Conservation (phyloP, 495 filamentous ascomycete species). For the Neurospora cerealis region DNA sequence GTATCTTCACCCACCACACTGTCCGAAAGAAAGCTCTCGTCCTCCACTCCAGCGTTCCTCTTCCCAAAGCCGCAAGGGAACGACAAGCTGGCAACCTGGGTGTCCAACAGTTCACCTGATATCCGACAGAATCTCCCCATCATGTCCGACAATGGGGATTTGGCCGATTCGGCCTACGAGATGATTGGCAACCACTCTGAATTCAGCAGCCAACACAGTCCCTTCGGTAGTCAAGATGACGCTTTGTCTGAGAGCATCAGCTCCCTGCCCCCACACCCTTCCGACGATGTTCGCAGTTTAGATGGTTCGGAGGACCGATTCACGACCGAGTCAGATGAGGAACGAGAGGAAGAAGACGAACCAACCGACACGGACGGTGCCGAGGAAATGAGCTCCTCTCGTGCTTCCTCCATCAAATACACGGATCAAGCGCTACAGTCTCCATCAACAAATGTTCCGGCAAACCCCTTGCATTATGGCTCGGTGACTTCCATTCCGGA, state of each 20-base stretch:
- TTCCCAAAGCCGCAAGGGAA: slow-evolving; percentile 41
- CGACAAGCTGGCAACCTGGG: slow-evolving; percentile 40
- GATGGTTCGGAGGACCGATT: slow-evolving; percentile 37
- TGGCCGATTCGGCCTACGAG: slow-evolving; percentile 49
- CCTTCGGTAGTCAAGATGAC: slow-evolving; percentile 30
- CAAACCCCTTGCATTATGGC: slow-evolving; percentile 26
- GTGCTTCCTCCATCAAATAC: slow-evolving; percentile 30
- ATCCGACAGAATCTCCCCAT: slow-evolving; percentile 33
- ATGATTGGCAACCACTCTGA: slow-evolving; percentile 25
- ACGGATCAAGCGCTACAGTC: slow-evolving; percentile 29
- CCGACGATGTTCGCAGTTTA: slow-evolving; percentile 46
- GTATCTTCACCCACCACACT: not conserved
- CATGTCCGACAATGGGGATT: slow-evolving; percentile 32
- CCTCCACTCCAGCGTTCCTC: slow-evolving; percentile 32
- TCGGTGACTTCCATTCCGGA: slow-evolving; percentile 5
- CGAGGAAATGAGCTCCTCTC: slow-evolving; percentile 32
- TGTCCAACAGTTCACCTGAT: slow-evolving; percentile 39
- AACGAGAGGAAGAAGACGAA: slow-evolving; percentile 17
- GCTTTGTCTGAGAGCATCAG: slow-evolving; percentile 41
- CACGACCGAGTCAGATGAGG: slow-evolving; percentile 20
- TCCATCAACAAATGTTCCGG: slow-evolving; percentile 31
- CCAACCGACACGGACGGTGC: slow-evolving; percentile 30
- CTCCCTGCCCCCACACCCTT: slow-evolving; percentile 37
- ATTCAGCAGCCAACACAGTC: slow-evolving; percentile 25
- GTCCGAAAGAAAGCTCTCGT: slow-evolving; percentile 9